Evolutionary conservation across 768 basidiomycete species (phyloP), one percentile per base, ranked within the genome.

Genomic region (Leccinum pellstonianum): DNA sequence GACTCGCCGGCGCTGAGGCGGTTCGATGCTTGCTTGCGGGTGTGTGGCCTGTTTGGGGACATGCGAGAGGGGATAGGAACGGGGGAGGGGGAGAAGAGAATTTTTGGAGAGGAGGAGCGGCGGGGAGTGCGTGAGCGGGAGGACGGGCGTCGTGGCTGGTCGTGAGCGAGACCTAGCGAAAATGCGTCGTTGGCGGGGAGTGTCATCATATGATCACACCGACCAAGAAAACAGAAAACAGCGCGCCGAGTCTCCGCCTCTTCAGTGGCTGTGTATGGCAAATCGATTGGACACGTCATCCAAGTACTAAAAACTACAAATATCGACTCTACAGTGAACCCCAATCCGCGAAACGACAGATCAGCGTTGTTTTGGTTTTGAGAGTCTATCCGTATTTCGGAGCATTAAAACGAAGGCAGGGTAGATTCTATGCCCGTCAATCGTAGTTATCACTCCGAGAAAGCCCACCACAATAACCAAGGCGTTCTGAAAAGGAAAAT

Each of bases 361-460:
- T 54, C 64, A 65, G 59, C 68, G 86, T 80, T 87, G 81, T 84
- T 74, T 35, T 77, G 83, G 86, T 86, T 83, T 83, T 72, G 77
- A 79, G 80, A 81, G 79, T 64, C 72, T 52, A 52, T 86, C 73
- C 62, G 81, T 91, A 55, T 92, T 69, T 84, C 87, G 90, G 84
- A 88, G 85, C 76, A 77, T 90, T 91, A 91, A 91, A 91, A 89
- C 89, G 83, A 85, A 77, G 73, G 81, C 77, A 82, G 82, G 79
- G 88, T 91, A 69, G 82, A 77, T 33, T 67, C 70, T 66, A 65
- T 60, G 76, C 79, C 82, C 86, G 83, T 80, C 83, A 74, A 80
- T 80, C 86, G 90, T 90, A 92, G 90, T 91, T 90, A 91, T 92
- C 81, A 81, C 86, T 83, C 88, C 87, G 87, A 83, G 76, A 57